A percentile compares a stretch with the other conserved stretches of the same genome.
phyloP scores from a whole-genome alignment of 495 filamentous ascomycete genomes.

The Hypoxylon perforatum region DNA sequence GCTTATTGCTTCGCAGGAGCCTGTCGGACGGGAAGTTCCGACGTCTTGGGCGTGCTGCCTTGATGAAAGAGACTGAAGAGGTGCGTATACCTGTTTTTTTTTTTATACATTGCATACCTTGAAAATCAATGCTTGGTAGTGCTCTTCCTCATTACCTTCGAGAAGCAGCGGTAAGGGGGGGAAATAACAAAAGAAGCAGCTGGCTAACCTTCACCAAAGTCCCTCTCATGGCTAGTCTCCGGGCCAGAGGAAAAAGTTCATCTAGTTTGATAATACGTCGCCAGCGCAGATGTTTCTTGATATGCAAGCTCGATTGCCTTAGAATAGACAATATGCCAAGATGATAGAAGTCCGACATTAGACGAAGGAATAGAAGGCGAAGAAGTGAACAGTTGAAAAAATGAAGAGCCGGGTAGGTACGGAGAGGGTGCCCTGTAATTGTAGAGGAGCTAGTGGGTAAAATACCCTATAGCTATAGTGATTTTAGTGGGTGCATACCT shows the following conservation, averaged over 20 bases:
- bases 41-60: conserved; percentile 16
- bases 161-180: not conserved
- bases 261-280: conserved; percentile 31
- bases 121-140: not conserved
- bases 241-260: conserved; percentile 24
- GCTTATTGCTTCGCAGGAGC: conserved; percentile 19
- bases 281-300: no score
- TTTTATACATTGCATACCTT: not conserved
- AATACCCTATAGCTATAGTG: no score
- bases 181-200: no score
- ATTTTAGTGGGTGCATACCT: no score
- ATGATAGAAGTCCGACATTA: no score
- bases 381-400: no score
- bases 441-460: no score
- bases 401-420: no score
- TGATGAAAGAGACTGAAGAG: conserved; percentile 23
- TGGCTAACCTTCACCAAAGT: conserved; percentile 8
- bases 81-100: conserved; percentile 9
- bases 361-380: no score
- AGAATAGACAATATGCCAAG: no score
- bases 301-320: no score
- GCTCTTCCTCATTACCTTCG: not conserved
- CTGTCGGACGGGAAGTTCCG: conserved; percentile 29
- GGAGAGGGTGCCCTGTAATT: no score
- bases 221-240: conserved; percentile 24